Base-by-base conservation (phyloP, 1,284 basidiomycete species). In the Ceratobasidium sp. region DNA sequence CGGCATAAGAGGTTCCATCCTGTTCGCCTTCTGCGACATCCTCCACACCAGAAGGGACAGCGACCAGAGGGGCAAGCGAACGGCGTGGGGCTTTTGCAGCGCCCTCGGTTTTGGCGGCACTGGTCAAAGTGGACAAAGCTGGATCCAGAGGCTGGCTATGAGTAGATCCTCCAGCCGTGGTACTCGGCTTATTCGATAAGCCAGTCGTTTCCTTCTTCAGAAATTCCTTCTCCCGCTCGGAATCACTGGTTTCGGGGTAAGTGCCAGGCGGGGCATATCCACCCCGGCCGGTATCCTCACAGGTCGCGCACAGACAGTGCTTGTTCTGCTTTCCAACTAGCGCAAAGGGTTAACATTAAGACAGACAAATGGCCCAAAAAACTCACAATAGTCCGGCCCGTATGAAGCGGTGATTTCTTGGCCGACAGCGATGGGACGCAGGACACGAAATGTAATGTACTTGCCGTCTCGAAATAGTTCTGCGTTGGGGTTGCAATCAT, bases 401-500 rank as follows among this genome's bases (percentile, higher is more conserved):
- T 94, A 94, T 80, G 92, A 91, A 51, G 91, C 91, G 29, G 93
- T 94, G 74, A 95, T 90, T 81, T 96, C 94, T 81, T 96, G 93
- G 66, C 93, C 93, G 31, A 90, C 84, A 46, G 86, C 84, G 79
- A 97, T 95, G 71, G 90, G 88, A 81, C 90, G 89, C 80, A 95
- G 85, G 74, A 92, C 92, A 63, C 93, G 90, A 84, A 97, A 97
- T 31, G 92, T 92, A 83, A 97, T 95, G 81, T 93, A 93, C 79
- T 89, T 87, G 48, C 94, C 94, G 82, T 92, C 90, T 66, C 94
- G 90, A 81, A 95, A 92, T 71, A 96, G 87, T 79, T 95, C 92
- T 74, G 91, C 92, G 81, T 96, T 96, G 78, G 95, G 92, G 75
- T 94, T 88, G 82, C 95, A 96, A 81, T 96, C 95, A 80, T 96